Conservation (phyloP, 2,329 filamentous ascomycete species). For the Neospermospora avenae region DNA sequence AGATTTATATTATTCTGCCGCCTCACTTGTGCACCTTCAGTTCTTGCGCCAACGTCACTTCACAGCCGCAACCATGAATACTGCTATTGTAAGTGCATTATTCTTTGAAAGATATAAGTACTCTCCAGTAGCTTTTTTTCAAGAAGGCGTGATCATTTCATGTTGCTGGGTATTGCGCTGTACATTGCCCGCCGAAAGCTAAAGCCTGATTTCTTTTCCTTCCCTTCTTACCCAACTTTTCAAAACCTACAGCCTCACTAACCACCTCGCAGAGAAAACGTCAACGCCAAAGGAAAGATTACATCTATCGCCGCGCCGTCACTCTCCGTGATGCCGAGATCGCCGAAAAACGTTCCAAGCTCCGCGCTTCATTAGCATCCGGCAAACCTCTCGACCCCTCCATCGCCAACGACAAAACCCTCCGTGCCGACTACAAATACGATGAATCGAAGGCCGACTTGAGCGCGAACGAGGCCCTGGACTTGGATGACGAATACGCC, state of each 20-base stretch:
- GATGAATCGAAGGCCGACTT: constrained; percentile 77
- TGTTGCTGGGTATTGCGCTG: too few relatives aligned
- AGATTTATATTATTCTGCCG: constrained; percentile 21
- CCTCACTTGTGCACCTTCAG: neutral
- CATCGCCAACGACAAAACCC: constrained; percentile 79
- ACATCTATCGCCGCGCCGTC: constrained; percentile 86
- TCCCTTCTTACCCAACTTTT: too few relatives aligned
- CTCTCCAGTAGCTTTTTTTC: too few relatives aligned
- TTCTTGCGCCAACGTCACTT: constrained; percentile 8
- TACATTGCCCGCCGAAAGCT: too few relatives aligned
- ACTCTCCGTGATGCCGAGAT: constrained; percentile 89
- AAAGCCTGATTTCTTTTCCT: too few relatives aligned
- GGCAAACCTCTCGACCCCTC: constrained; percentile 80
- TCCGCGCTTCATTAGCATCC: constrained; percentile 81
- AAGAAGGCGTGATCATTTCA: too few relatives aligned
- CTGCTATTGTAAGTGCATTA: constrained; percentile 30
- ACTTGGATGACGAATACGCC: constrained; percentile 85
- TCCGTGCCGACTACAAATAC: constrained; percentile 88
- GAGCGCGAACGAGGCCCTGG: constrained; percentile 64
- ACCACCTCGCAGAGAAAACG: constrained; percentile 55
- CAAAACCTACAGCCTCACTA: too few relatives aligned
- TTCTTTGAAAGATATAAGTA: too few relatives aligned
- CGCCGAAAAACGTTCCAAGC: constrained; percentile 81
- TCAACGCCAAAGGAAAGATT: constrained; percentile 76
- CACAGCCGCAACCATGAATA: constrained; percentile 22